A percentile compares a stretch with the other conserved stretches of the same genome.
phyloP scores from a whole-genome alignment of 2,329 filamentous ascomycete species.

The Hirsutella minnesotensis region DNA sequence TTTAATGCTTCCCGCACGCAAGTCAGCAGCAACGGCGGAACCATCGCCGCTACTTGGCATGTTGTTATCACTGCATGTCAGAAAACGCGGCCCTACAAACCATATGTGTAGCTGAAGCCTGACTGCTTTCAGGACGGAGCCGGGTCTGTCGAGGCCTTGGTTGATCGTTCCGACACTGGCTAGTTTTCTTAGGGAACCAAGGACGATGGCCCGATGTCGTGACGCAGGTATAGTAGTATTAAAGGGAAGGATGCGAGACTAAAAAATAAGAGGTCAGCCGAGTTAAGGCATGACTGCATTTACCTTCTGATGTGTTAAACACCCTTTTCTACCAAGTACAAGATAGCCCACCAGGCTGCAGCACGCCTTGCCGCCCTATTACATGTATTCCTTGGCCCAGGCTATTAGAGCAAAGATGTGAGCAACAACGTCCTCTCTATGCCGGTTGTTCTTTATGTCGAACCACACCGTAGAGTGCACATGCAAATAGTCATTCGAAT shows the following conservation, averaged over 20 bases:
- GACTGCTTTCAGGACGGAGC: background rate
- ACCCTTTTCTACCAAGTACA: background rate
- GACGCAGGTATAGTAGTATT: background rate
- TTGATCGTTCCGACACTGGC: background rate
- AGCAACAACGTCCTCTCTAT: background rate
- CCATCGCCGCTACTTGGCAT: background rate
- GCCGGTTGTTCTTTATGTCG: background rate
- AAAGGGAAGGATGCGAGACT: background rate
- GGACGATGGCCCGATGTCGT: background rate
- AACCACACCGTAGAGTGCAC: conserved; percentile 1
- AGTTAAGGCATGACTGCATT: background rate
- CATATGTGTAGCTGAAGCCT: background rate
- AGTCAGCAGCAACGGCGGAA: background rate
- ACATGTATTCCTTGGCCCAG: conserved; percentile 1
- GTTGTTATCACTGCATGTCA: background rate
- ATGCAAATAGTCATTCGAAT: background rate
- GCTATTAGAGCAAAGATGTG: background rate
- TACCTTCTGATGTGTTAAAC: background rate
- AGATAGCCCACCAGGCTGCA: background rate
- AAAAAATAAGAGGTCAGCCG: background rate
- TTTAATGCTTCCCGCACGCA: background rate
- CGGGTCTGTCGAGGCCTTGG: background rate
- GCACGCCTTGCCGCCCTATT: background rate
- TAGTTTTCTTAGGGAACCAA: background rate
- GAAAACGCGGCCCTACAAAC: background rate